A percentile compares a stretch with the other conserved stretches of the same genome.
Conservation (phyloP, 805 yeast genomes). For the Trichomonascus vanleenenianus region DNA sequence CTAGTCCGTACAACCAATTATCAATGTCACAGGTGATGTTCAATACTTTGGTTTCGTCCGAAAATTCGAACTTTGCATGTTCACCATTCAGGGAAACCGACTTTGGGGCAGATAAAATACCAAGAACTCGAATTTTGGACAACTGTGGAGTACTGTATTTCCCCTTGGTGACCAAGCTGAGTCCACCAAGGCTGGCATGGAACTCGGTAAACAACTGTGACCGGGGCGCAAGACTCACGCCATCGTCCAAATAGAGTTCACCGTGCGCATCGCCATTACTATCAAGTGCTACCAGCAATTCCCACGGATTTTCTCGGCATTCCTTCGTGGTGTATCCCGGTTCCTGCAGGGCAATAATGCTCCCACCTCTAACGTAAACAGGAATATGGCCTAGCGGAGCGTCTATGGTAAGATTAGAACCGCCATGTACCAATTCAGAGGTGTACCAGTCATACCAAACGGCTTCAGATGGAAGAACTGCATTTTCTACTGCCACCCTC, state of each 20-base stretch:
- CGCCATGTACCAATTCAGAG: slow-evolving; percentile 14
- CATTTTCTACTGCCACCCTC: neutral
- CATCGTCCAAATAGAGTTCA: slow-evolving; percentile 70
- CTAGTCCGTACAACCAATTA: neutral
- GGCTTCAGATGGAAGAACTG: slow-evolving; percentile 26
- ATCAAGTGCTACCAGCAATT: slow-evolving; percentile 46
- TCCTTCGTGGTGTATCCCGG: slow-evolving; percentile 47
- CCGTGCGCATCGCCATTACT: slow-evolving; percentile 43
- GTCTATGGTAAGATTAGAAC: slow-evolving; percentile 32
- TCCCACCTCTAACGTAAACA: slow-evolving; percentile 67
- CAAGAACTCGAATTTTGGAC: neutral
- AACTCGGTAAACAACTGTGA: neutral
- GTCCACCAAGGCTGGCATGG: neutral
- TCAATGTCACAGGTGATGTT: neutral
- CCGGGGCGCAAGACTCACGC: slow-evolving; percentile 45
- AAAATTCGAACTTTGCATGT: neutral
- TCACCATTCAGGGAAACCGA: neutral
- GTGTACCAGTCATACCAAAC: slow-evolving; percentile 29
- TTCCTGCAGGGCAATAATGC: slow-evolving; percentile 62
- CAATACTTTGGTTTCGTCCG: neutral
- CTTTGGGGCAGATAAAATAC: neutral
- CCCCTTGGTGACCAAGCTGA: neutral
- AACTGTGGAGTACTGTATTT: neutral
- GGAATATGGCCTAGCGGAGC: slow-evolving; percentile 60
- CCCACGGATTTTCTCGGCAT: slow-evolving; percentile 9